Evolutionary conservation across 306 rosid species (phyloP), one percentile per base, ranked within the genome.

Genomic region (Gastrolobium villosum): DNA sequence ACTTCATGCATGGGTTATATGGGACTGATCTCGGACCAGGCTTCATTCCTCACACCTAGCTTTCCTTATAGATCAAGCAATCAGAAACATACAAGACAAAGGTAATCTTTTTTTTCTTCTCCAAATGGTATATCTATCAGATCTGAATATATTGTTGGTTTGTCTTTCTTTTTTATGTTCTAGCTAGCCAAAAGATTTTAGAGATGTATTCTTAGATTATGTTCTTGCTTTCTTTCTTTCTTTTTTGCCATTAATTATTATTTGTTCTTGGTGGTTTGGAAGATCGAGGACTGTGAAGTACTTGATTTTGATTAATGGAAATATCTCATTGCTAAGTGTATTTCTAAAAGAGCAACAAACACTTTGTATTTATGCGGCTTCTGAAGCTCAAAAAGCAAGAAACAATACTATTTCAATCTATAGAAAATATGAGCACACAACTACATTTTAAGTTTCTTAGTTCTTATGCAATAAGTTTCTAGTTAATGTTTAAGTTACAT

Each of bases 11-110:
- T 72, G 75, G 45, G 37, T 55, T 53, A 4, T 5, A 65, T 31
- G 70, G 14, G 69, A 48, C 52, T 64, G 92, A 90, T 90, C 89
- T 88, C 93, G 96, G 96, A 90, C 96, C 93, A 88, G 96, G 96
- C 96, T 90, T 90, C 96, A 88, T 90, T 90, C 89, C 88, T 87
- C 84, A 85, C 88, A 78, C 89, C 91, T 75, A 76, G 10, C 88
- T 87, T 90, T 88, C 79, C 88, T 39, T 8, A 40, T 57, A 55
- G 69, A 76, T n/a, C n/a, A n/a, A 83, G 59, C 62, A 49, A 66
- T 7, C 72, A 67, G 10, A 50, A 79, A 48, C 31, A 36, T 64
- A 81, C 44, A 8, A 59, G 2, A n/a, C 53, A 37, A 72, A 80
- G 83, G 85, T 83, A 76, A 66, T 31, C 52, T 14, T 0, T 20